Conservation (phyloP, 1,284 basidiomycete species). For the Puccinia polysora region DNA sequence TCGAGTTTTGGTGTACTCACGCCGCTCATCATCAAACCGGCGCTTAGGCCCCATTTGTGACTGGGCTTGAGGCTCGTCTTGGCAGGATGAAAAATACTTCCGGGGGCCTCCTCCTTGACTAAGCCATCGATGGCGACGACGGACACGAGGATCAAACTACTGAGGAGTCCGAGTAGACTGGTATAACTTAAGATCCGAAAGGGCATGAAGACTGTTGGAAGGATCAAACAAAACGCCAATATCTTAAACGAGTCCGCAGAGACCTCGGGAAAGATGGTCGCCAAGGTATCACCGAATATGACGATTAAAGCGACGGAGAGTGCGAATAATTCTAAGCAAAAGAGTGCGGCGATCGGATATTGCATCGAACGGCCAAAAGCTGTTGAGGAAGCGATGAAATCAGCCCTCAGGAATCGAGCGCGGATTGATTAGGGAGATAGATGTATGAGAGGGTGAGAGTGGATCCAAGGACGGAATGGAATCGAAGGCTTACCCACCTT, state of each 20-base stretch:
- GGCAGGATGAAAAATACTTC: constrained; percentile 35
- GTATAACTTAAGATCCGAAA: constrained; percentile 31
- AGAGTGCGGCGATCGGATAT: constrained; percentile 36
- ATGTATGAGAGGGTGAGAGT: too few species aligned
- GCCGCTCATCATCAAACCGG: constrained; percentile 40
- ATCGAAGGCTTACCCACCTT: constrained; percentile 12
- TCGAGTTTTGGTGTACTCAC: constrained; percentile 14
- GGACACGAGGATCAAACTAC: constrained; percentile 26
- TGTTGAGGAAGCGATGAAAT: background rate
- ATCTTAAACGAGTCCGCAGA: constrained; percentile 28
- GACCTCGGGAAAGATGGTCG: constrained; percentile 23
- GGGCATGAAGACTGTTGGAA: constrained; percentile 38
- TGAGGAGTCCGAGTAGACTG: constrained; percentile 31
- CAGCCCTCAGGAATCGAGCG: too few species aligned
- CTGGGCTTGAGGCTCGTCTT: constrained; percentile 36
- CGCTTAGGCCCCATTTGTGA: constrained; percentile 30
- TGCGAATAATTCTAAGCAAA: constrained; percentile 34
- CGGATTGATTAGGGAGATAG: too few species aligned
- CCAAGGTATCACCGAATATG: constrained; percentile 31
- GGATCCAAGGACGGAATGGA: background rate
- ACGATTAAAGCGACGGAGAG: constrained; percentile 39
- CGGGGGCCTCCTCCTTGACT: constrained; percentile 28
- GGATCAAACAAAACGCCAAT: constrained; percentile 20
- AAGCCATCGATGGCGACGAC: constrained; percentile 30
- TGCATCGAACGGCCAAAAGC: constrained; percentile 37